These are phyloP conservation scores for Thelephora ganbajun DNA, from an alignment of 768 basidiomycete species.

Conservation along the genomic window DNA sequence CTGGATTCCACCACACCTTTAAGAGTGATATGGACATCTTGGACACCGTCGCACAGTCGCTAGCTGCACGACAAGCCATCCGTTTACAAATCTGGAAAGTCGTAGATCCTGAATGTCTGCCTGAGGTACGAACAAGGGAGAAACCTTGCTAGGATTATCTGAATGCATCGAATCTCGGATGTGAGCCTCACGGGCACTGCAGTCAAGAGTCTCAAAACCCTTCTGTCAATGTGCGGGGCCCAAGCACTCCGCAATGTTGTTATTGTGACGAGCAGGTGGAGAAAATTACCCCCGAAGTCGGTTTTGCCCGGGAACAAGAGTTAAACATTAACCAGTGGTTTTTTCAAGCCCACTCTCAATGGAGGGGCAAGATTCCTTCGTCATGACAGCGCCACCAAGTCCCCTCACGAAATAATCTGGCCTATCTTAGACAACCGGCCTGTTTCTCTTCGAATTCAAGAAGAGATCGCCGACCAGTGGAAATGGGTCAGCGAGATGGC, in stretches of 20 bases:
- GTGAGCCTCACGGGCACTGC: too few species aligned
- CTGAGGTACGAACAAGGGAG: too few species aligned
- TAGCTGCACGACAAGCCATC: too few species aligned
- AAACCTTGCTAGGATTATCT: too few species aligned
- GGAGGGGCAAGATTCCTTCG: neutral
- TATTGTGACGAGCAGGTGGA: conserved; percentile 4
- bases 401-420: neutral
- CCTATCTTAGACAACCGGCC: neutral
- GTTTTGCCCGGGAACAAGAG: neutral
- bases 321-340: neutral
- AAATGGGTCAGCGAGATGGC: neutral
- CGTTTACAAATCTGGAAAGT: too few species aligned
- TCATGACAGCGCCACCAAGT: neutral
- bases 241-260: conserved; percentile 8
- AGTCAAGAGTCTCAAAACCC: too few species aligned
- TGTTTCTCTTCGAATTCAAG: neutral
- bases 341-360: neutral
- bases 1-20: too few species aligned
- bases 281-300: neutral
- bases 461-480: neutral
- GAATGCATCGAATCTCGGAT: too few species aligned
- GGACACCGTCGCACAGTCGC: too few species aligned
- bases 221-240: conserved; percentile 8
- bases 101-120: too few species aligned
- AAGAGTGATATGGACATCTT: too few species aligned